A percentile compares a stretch with the other conserved stretches of the same genome.
phyloP scores from a whole-genome alignment of 2,329 filamentous ascomycete genomes.

The Clonostachys byssicola region DNA sequence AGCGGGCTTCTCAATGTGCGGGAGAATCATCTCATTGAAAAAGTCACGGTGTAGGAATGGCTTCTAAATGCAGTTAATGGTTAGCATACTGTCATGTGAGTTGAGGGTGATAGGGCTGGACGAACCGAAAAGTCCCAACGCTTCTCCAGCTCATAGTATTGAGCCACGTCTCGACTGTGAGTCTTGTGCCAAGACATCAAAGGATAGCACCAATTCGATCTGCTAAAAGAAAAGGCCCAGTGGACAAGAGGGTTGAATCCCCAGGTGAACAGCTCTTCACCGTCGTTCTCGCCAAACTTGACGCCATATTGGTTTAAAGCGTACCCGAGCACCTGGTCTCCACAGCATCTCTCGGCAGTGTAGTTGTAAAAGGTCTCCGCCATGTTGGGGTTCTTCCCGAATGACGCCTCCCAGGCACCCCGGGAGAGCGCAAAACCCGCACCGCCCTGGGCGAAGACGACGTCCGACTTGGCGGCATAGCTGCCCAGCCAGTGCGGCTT shows the following conservation, averaged over 20 bases:
- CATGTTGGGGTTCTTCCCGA: slow-evolving; percentile 9
- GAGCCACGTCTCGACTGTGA: slow-evolving; percentile 13
- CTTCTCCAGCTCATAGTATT: slow-evolving; percentile 12
- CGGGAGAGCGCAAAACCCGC: slow-evolving; percentile 14
- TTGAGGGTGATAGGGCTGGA: neutral
- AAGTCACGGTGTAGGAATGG: slow-evolving; percentile 14
- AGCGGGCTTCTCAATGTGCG: slow-evolving; percentile 6
- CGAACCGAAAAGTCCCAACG: slow-evolving; percentile 12
- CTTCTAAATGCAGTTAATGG: slow-evolving; percentile 1
- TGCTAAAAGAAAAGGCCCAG: slow-evolving; percentile 12
- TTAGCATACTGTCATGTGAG: neutral
- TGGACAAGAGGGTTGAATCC: slow-evolving; percentile 15
- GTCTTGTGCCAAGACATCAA: slow-evolving; percentile 16
- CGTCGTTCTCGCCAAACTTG: slow-evolving; percentile 14
- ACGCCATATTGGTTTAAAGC: slow-evolving; percentile 11
- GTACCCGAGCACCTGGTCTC: slow-evolving; percentile 13
- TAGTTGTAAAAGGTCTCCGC: slow-evolving; percentile 13
- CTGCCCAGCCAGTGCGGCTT: slow-evolving; percentile 14
- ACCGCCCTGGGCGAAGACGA: slow-evolving; percentile 14
- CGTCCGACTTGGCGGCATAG: slow-evolving; percentile 13
- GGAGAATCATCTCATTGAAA: slow-evolving; percentile 10
- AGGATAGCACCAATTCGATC: slow-evolving; percentile 14
- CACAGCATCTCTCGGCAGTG: slow-evolving; percentile 13
- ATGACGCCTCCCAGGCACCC: slow-evolving; percentile 14
- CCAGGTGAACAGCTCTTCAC: slow-evolving; percentile 14